These are phyloP conservation scores for Magnusiomyces tetraspermus DNA, from an alignment of 1,139 yeast species.

Conservation along the genomic window DNA sequence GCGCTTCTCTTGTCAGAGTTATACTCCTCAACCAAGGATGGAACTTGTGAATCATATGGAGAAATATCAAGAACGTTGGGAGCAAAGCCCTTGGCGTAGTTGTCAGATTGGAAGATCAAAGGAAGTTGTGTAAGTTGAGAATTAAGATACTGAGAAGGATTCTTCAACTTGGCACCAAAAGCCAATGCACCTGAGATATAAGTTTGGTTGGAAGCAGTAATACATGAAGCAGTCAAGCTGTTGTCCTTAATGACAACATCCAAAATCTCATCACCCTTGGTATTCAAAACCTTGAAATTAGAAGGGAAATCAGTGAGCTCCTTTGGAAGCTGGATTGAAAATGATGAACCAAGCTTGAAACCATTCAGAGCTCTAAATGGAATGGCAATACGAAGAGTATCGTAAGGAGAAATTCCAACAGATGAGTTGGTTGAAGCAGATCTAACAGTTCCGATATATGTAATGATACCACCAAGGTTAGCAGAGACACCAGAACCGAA, in stretches of 20 bases:
- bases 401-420: slow-evolving; percentile 7
- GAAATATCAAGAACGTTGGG: neutral
- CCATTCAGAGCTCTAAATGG: slow-evolving; percentile 1
- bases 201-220: slow-evolving; percentile 5
- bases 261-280: neutral
- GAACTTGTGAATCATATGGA: neutral
- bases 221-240: slow-evolving; percentile 3
- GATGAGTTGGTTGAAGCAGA: slow-evolving; percentile 1
- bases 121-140: neutral
- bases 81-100: neutral
- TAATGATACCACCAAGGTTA: slow-evolving; percentile 3
- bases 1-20: neutral
- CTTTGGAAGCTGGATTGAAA: slow-evolving; percentile 7
- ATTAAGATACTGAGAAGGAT: slow-evolving; percentile 3
- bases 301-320: slow-evolving; percentile 10
- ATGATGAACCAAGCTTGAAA: slow-evolving; percentile 6
- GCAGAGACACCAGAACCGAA: slow-evolving; percentile 6
- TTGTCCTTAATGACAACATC: slow-evolving; percentile 2
- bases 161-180: slow-evolving; percentile 6
- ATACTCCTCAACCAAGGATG: neutral
- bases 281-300: slow-evolving; percentile 6
- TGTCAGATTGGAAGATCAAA: neutral
- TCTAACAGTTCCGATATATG: neutral
- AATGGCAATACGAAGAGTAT: slow-evolving; percentile 7
- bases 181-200: slow-evolving; percentile 2